Evolutionary conservation across 169 alveolate species (phyloP).

Genomic region (Eimeria sp.): DNA sequence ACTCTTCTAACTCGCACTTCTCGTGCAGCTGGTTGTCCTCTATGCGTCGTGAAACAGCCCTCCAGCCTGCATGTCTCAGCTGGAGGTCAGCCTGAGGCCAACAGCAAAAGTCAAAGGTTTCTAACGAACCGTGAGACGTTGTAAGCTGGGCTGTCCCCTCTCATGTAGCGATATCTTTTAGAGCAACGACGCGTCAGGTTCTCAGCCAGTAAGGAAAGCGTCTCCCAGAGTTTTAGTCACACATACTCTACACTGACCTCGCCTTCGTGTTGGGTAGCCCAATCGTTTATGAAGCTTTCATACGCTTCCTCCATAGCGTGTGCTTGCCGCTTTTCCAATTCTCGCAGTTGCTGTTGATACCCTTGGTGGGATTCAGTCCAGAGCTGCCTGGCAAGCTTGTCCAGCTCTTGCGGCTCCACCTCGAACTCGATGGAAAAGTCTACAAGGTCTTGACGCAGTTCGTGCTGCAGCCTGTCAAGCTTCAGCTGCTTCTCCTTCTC

Average conservation of each 20-base stretch:
- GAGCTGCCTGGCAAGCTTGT: constrained; percentile 57
- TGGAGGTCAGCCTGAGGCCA: constrained; percentile 54
- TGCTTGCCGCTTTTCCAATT: constrained; percentile 37
- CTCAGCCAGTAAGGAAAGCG: too few species aligned
- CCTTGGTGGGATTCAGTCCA: constrained; percentile 49
- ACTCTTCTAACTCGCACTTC: constrained; percentile 36
- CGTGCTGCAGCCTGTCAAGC: constrained; percentile 34
- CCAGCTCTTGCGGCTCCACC: constrained; percentile 70
- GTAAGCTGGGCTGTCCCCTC: background rate
- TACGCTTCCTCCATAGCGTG: constrained; percentile 19
- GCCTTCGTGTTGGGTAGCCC: constrained; percentile 42
- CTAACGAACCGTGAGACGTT: background rate
- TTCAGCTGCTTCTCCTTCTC: constrained; percentile 38
- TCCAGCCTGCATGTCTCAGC: constrained; percentile 47
- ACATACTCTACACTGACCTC: background rate
- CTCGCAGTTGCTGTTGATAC: constrained; percentile 63
- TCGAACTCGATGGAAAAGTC: constrained; percentile 71
- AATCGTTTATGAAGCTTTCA: constrained; percentile 16
- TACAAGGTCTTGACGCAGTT: constrained; percentile 57
- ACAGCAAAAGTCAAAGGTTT: background rate
- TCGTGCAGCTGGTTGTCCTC: constrained; percentile 57
- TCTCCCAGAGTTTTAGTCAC: background rate
- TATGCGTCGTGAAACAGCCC: constrained; percentile 1
- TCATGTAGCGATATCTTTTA: background rate
- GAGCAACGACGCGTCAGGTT: background rate